Base-by-base conservation (phyloP, 352 stramenopile species). In the Pythium graminicola region DNA sequence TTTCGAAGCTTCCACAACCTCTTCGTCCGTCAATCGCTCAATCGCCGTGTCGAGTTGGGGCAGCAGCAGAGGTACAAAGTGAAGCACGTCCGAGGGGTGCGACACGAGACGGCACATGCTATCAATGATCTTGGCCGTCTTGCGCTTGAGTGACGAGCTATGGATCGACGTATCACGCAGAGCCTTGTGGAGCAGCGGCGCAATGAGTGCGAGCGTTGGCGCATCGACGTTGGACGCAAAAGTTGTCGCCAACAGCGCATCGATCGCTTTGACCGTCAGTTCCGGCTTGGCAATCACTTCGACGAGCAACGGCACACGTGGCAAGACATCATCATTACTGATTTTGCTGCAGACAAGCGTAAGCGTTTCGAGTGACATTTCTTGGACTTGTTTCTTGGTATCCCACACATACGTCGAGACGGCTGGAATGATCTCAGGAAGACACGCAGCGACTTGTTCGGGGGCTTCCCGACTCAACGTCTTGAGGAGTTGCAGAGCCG, bases 321-420 rank as follows among this genome's bases (percentile, higher is more conserved):
- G 83, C 63, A 84, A 64, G 9, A 97, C 75, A 62, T 98, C 92
- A 38, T 88, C 82, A 58, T 98, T 98, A 39, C 58, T 72, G 63
- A 96, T 97, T 42, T 89, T 93, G 35, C 82, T 72, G 64, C 87
- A 97, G 36, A 92, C 82, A 9, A 73, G 76, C 26, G 86, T 85
- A 2, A 97, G 65, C 19, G 85, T 71, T 9, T 69, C 59, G 10
- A 81, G 67, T 26, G 89, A 75, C 6, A 81, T 77, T 35, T 89
- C 84, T 46, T 91, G 88, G 4, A 97, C 92, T 69, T 98, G 86
- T 31, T 87, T 81, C 68, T 97, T 97, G 16, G 92, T 98, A 69
- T 98, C 92, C 86, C 87, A 98, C 17, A 97, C 87, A 70, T 95
- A 83, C 14, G 81, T 67, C 1, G 79, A 93, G 0, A 97, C 68